Evolutionary conservation across 441 rosid species (phyloP).

Genomic region (Gossypium gossypioides): DNA sequence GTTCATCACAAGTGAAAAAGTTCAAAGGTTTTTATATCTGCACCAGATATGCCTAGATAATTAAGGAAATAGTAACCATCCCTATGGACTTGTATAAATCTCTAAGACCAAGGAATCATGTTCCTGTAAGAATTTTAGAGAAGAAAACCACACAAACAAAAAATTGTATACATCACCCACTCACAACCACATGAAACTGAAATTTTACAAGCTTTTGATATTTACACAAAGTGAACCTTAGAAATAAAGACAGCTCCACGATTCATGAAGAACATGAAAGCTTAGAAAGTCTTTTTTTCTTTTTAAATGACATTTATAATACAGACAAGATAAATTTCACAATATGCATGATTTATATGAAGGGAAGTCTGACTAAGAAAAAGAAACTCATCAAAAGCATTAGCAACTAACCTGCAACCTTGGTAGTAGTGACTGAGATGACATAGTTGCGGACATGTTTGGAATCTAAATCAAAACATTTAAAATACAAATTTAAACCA

Average conservation of each 20-base stretch:
- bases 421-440: constrained; percentile 60
- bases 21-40: not conserved
- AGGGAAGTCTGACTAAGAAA: not conserved
- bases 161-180: not conserved
- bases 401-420: constrained; percentile 64
- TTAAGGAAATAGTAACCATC: not conserved
- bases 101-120: not conserved
- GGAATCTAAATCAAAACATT: constrained; percentile 46
- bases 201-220: not conserved
- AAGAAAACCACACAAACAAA: not conserved
- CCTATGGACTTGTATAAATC: not conserved
- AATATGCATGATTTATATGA: not conserved
- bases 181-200: not conserved
- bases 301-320: not conserved
- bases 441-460: constrained; percentile 67
- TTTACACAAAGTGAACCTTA: not conserved
- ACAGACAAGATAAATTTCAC: not conserved
- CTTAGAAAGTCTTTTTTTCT: not conserved
- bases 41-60: not conserved
- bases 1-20: not conserved
- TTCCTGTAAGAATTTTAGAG: not conserved
- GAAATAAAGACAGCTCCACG: not conserved
- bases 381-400: not conserved
- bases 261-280: not conserved
- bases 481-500: constrained; percentile 7